Evolutionary conservation across 2,329 filamentous ascomycete genomes (phyloP).

Genomic region (Curvularia eragrostidis): DNA sequence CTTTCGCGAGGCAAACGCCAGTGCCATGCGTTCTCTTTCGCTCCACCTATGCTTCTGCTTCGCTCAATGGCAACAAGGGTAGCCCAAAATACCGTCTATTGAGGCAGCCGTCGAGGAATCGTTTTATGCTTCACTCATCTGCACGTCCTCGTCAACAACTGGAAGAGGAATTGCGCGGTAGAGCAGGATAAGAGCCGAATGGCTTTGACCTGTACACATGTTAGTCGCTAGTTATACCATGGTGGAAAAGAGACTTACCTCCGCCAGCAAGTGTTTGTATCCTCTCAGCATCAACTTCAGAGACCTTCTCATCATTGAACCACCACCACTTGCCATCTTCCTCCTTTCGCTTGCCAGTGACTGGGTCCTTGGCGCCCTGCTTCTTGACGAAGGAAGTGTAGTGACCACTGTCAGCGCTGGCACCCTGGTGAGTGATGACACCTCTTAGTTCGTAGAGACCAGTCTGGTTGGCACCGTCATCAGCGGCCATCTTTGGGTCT

Average conservation of each 20-base stretch:
- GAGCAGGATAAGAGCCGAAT: constrained; percentile 80
- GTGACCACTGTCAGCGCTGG: constrained; percentile 95
- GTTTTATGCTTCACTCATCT: constrained; percentile 35
- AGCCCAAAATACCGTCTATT: neutral
- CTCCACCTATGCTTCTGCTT: constrained; percentile 7
- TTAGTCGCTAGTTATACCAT: constrained; percentile 21
- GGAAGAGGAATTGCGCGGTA: constrained; percentile 78
- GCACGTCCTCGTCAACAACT: constrained; percentile 57
- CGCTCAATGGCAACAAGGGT: neutral
- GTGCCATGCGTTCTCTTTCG: constrained; percentile 25
- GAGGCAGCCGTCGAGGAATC: neutral
- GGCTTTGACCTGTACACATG: constrained; percentile 65
- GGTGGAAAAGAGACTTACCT: constrained; percentile 59
- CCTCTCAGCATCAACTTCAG: constrained; percentile 88
- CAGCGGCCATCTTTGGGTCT: constrained; percentile 73
- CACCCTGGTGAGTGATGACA: constrained; percentile 94
- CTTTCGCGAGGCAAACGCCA: constrained; percentile 41
- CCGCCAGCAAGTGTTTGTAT: constrained; percentile 90
- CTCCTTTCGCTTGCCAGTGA: constrained; percentile 76
- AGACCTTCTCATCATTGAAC: constrained; percentile 99
- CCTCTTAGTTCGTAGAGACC: constrained; percentile 94
- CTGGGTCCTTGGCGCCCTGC: constrained; percentile 72
- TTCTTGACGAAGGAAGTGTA: constrained; percentile 99
- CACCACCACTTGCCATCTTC: constrained; percentile 99
- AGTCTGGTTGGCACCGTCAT: constrained; percentile 88